Percentiles rank a stretch among this genome's conserved stretches.
These are phyloP conservation scores for Brasenia schreberi DNA, from an alignment of 164 flowering plant genomes.

Conservation along the genomic window DNA sequence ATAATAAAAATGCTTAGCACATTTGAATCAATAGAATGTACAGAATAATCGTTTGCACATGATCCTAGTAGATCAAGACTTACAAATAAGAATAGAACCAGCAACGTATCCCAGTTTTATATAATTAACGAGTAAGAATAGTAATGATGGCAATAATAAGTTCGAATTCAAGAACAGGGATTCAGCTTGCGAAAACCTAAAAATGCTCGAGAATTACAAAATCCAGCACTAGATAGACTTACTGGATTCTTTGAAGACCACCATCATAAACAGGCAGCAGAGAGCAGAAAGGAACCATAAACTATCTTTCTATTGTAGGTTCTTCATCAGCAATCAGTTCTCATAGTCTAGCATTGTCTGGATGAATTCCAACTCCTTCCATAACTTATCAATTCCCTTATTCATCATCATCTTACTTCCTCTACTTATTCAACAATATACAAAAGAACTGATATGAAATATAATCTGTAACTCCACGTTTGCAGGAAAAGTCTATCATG, in stretches of 20 bases:
- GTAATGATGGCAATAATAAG: not conserved
- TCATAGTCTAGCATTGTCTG: not conserved
- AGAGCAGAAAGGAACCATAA: not conserved
- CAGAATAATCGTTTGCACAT: not conserved
- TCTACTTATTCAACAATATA: not conserved
- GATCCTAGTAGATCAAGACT: not conserved
- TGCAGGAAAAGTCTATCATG: slow-evolving; percentile 3
- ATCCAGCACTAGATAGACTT: not conserved
- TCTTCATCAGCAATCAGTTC: not conserved
- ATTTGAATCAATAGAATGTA: not conserved
- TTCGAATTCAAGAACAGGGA: not conserved
- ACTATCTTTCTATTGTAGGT: not conserved
- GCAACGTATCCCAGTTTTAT: not conserved
- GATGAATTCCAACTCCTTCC: not conserved
- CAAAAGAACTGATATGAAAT: too few relatives aligned
- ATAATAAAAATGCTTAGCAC: not conserved
- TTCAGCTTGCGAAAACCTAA: not conserved
- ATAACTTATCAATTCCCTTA: not conserved
- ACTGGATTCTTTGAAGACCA: not conserved
- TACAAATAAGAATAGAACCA: not conserved
- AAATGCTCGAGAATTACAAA: not conserved
- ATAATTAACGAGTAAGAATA: too few relatives aligned
- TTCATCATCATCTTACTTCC: not conserved
- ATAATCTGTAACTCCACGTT: too few relatives aligned
- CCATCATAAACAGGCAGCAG: not conserved